Evolutionary conservation across 441 rosid genomes (phyloP).

Genomic region (Populus trichocarpa): DNA sequence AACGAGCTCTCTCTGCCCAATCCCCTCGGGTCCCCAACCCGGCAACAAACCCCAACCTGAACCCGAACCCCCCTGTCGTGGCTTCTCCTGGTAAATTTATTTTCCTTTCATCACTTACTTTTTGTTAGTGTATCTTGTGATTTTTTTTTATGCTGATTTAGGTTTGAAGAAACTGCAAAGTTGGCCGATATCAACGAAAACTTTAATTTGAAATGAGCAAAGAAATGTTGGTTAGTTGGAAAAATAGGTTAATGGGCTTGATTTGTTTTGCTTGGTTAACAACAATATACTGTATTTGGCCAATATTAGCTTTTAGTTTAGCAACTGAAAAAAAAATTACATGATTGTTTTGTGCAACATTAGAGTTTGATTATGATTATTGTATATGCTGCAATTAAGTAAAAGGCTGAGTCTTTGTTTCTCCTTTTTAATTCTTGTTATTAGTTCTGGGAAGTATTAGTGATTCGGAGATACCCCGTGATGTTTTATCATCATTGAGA

Average conservation of each 20-base stretch:
- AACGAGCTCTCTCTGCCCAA: constrained; percentile 40
- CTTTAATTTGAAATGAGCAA: background rate
- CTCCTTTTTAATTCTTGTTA: constrained; percentile 10
- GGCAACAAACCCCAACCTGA: constrained; percentile 1
- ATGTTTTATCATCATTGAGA: constrained; percentile 42
- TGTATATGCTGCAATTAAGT: background rate
- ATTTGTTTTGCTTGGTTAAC: background rate
- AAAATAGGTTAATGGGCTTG: background rate
- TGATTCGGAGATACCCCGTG: constrained; percentile 39
- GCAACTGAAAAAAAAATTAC: background rate
- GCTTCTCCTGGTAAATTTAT: constrained; percentile 35
- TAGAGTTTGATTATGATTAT: background rate
- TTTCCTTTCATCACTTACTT: background rate
- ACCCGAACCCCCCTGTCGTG: background rate
- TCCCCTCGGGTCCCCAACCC: constrained; percentile 16
- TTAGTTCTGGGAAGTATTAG: constrained; percentile 64
- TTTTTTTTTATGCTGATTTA: background rate
- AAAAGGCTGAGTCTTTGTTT: background rate
- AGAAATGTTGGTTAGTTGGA: background rate
- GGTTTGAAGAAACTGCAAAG: background rate
- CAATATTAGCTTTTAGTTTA: background rate
- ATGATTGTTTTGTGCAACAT: background rate
- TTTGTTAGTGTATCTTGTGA: background rate
- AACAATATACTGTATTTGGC: background rate
- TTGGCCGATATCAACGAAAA: background rate